Conservation (phyloP, 2,329 filamentous ascomycete genomes). For the Chaetomium sp. region DNA sequence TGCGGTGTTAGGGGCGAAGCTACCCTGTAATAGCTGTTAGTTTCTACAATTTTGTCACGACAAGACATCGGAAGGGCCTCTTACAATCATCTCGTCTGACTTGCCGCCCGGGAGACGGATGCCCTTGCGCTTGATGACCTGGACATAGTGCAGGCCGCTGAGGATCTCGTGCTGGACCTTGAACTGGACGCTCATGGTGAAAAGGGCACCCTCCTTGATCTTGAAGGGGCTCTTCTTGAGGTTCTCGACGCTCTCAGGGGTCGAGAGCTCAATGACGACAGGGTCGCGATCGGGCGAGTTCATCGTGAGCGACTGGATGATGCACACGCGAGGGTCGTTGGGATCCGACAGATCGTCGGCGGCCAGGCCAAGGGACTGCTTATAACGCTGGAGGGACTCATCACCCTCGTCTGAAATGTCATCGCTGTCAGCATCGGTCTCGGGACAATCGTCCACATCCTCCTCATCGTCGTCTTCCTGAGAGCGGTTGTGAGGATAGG, state of each 20-base stretch:
- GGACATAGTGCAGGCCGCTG: slow-evolving; percentile 92
- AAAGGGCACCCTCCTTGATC: slow-evolving; percentile 93
- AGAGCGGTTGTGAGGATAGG: slow-evolving; percentile 21
- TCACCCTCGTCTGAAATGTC: slow-evolving; percentile 64
- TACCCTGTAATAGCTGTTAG: slow-evolving; percentile 61
- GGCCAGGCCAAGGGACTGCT: slow-evolving; percentile 88
- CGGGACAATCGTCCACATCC: slow-evolving; percentile 3
- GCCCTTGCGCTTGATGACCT: slow-evolving; percentile 88
- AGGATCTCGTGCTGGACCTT: slow-evolving; percentile 97
- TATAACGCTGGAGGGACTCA: slow-evolving; percentile 96
- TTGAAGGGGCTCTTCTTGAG: slow-evolving; percentile 93
- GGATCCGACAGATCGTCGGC: slow-evolving; percentile 72
- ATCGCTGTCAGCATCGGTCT: slow-evolving; percentile 22
- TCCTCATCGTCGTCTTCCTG: slow-evolving; percentile 19
- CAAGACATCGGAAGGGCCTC: slow-evolving; percentile 36
- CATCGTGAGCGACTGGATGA: slow-evolving; percentile 89
- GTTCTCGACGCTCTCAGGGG: slow-evolving; percentile 69
- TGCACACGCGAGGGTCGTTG: slow-evolving; percentile 84
- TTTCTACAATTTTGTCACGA: not conserved
- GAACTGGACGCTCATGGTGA: slow-evolving; percentile 93
- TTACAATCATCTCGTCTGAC: slow-evolving; percentile 96
- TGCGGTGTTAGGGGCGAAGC: slow-evolving; percentile 89
- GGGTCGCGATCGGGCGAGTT: slow-evolving; percentile 80
- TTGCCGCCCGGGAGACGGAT: slow-evolving; percentile 73
- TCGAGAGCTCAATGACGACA: slow-evolving; percentile 84